Conservation (phyloP, 169 alveolate genomes). For the Plasmodium gonderi region DNA sequence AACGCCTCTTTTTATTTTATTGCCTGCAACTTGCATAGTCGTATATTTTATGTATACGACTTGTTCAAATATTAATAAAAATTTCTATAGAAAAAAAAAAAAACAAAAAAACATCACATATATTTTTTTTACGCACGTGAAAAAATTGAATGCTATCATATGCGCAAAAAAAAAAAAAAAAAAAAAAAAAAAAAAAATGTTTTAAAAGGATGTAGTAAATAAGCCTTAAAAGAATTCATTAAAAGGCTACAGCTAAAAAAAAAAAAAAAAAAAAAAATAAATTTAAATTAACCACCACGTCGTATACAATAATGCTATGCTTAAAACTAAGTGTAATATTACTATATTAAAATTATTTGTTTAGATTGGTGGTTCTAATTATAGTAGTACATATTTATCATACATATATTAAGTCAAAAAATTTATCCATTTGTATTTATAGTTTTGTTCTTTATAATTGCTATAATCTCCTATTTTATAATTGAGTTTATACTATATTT, state of each 20-base stretch:
- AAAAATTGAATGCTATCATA: background rate
- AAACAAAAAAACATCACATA: background rate
- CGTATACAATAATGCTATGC: background rate
- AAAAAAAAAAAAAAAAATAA: background rate
- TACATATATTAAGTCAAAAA: background rate
- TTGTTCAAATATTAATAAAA: background rate
- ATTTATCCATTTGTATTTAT: background rate
- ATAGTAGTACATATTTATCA: background rate
- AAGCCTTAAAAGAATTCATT: background rate
- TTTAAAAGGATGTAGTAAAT: background rate
- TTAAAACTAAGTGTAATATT: background rate
- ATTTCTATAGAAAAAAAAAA: background rate
- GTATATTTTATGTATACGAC: background rate
- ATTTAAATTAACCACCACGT: too few species aligned
- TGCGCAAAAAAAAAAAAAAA: background rate
- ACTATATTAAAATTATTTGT: background rate
- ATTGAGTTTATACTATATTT: background rate
- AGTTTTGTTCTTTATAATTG: background rate
- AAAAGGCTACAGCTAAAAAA: background rate
- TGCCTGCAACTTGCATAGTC: background rate
- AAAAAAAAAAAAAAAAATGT: background rate
- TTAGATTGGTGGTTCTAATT: background rate
- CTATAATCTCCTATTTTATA: background rate
- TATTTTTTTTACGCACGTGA: background rate
- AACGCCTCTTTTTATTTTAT: background rate